Evolutionary conservation across 495 filamentous ascomycete species (phyloP).

Genomic region (Lasiosphaeria hispida): DNA sequence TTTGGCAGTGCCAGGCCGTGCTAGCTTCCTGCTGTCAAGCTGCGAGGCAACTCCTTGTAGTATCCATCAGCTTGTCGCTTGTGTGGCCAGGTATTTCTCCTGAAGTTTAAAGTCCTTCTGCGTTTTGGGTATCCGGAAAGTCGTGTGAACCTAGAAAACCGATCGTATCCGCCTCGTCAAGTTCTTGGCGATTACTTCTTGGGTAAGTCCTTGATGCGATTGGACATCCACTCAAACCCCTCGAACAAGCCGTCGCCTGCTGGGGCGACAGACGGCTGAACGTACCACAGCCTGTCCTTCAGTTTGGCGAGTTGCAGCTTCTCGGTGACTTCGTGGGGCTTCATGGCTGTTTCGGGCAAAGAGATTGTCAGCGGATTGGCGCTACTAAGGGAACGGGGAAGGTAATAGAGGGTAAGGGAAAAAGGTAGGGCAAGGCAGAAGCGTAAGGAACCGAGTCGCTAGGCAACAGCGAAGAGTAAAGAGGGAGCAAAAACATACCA

Average conservation of each 20-base stretch:
- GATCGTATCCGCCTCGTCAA: not conserved
- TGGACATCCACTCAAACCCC: slow-evolving; percentile 88
- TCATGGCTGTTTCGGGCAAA: slow-evolving; percentile 61
- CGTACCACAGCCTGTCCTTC: slow-evolving; percentile 93
- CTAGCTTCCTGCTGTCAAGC: too few species aligned
- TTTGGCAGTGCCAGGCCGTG: too few species aligned
- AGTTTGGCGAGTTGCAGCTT: slow-evolving; percentile 78
- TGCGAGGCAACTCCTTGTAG: too few species aligned
- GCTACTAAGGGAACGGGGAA: not conserved
- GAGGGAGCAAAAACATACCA: slow-evolving; percentile 53
- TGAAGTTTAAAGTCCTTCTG: not conserved
- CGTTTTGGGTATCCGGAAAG: not conserved
- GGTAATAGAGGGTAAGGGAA: not conserved
- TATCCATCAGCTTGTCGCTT: too few species aligned
- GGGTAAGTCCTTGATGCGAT: slow-evolving; percentile 81
- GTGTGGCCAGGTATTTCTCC: too few species aligned
- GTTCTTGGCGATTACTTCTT: slow-evolving; percentile 36
- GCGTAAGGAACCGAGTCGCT: not conserved
- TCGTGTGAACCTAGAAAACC: not conserved
- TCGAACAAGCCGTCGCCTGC: slow-evolving; percentile 92
- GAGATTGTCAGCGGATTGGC: not conserved
- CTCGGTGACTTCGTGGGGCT: slow-evolving; percentile 81
- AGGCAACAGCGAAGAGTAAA: not conserved
- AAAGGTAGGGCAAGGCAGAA: not conserved
- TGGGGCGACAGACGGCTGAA: slow-evolving; percentile 91